Percentiles rank a stretch among this genome's conserved stretches.
Conservation (phyloP, 2,329 filamentous ascomycete genomes). For the Xylariaceae sp. region DNA sequence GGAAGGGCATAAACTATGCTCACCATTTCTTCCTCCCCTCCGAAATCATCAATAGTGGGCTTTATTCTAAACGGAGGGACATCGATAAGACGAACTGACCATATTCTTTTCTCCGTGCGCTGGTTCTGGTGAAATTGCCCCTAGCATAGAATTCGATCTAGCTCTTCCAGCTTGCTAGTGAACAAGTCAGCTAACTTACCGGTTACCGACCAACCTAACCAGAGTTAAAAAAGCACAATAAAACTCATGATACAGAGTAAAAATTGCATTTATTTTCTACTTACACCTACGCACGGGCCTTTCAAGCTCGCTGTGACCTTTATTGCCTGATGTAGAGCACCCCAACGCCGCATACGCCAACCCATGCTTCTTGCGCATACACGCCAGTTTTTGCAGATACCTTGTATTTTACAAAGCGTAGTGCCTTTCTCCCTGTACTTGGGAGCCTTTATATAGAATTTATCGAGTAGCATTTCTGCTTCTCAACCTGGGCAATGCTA, state of each 20-base stretch:
- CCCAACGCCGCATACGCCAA: constrained; percentile 25
- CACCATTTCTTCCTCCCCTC: no score
- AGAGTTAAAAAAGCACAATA: no score
- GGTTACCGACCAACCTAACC: no score
- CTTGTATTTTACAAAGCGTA: constrained; percentile 13
- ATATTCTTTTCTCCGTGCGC: no score
- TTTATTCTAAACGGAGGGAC: no score
- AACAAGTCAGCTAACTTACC: no score
- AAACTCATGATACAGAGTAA: neutral
- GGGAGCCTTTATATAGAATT: constrained; percentile 3
- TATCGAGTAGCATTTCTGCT: neutral
- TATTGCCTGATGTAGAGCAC: constrained; percentile 14
- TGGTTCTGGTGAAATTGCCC: no score
- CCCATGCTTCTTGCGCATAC: constrained; percentile 22
- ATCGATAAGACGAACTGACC: no score
- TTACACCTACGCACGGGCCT: neutral
- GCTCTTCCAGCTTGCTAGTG: no score
- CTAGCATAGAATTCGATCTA: no score
- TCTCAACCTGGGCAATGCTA: neutral
- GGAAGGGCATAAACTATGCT: no score
- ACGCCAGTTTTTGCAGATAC: constrained; percentile 5
- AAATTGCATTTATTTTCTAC: neutral
- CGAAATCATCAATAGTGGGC: no score
- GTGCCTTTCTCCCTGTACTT: constrained; percentile 1
- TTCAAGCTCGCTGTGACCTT: neutral